Conservation (phyloP, 2,329 filamentous ascomycete species). For the Daldinia sp. region DNA sequence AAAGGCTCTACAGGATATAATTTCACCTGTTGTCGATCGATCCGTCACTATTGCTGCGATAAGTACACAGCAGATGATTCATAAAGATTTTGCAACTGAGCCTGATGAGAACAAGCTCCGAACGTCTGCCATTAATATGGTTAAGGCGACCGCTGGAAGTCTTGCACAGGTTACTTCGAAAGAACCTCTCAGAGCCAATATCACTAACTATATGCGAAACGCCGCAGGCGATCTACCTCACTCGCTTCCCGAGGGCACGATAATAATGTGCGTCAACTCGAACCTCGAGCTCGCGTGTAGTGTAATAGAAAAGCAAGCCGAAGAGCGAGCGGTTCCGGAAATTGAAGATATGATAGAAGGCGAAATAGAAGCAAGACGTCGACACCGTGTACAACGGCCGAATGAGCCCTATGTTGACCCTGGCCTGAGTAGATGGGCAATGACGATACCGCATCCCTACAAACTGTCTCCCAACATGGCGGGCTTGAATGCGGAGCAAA, state of each 20-base stretch:
- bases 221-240: conserved; percentile 77
- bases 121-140: conserved; percentile 90
- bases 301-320: conserved; percentile 95
- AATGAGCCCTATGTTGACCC: conserved; percentile 88
- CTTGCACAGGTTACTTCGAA: conserved; percentile 98
- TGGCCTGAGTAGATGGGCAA: conserved; percentile 87
- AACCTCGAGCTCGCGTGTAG: conserved; percentile 94
- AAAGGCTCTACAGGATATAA: conserved; percentile 93
- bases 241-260: conserved; percentile 90
- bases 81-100: conserved; percentile 96
- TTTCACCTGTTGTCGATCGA: conserved; percentile 95
- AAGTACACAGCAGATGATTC: conserved; percentile 92
- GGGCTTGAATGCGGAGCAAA: conserved; percentile 89
- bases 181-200: conserved; percentile 94
- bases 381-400: conserved; percentile 79
- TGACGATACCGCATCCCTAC: conserved; percentile 93
- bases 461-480: conserved; percentile 77
- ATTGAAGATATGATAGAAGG: conserved; percentile 93
- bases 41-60: conserved; percentile 99
- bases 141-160: conserved; percentile 92
- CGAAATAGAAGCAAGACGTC: conserved; percentile 81
- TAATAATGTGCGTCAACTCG: conserved; percentile 98
- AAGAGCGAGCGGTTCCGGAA: conserved; percentile 91
- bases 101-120: conserved; percentile 88
- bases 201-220: conserved; percentile 92